A percentile compares a stretch with the other conserved stretches of the same genome.
phyloP scores from a whole-genome alignment of 2,329 filamentous ascomycete species.

The Colletotrichum viniferum region DNA sequence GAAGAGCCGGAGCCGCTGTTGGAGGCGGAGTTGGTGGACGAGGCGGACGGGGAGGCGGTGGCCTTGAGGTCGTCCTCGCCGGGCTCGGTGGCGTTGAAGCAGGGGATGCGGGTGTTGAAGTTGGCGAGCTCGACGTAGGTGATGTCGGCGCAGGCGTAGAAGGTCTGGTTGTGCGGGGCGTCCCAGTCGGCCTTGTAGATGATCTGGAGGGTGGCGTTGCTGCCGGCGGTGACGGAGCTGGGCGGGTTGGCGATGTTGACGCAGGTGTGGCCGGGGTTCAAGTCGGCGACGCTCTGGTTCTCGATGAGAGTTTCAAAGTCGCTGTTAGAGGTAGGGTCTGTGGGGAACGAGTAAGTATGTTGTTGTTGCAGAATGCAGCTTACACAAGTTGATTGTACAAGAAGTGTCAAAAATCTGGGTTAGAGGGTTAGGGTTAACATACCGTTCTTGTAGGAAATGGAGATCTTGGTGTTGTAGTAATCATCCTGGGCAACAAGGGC shows the following conservation, averaged over 20 bases:
- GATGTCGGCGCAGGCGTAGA: constrained; percentile 45
- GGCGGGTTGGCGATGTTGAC: constrained; percentile 34
- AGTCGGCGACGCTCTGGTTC: constrained; percentile 28
- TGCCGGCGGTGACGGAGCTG: constrained; percentile 30
- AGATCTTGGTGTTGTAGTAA: constrained; percentile 53
- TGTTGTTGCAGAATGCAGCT: not conserved
- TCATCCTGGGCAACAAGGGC: constrained; percentile 58
- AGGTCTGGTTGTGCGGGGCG: constrained; percentile 36
- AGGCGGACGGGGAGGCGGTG: constrained; percentile 18
- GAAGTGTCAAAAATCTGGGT: not conserved
- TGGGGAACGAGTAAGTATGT: constrained; percentile 7
- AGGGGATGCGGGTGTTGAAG: constrained; percentile 31
- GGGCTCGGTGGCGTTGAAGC: constrained; percentile 38
- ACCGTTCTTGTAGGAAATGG: constrained; percentile 56
- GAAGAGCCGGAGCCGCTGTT: not conserved
- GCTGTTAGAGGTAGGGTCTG: constrained; percentile 33
- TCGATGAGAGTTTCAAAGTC: constrained; percentile 37
- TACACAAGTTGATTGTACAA: not conserved
- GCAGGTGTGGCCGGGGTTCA: constrained; percentile 45
- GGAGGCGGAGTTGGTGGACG: constrained; percentile 5
- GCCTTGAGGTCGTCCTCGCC: constrained; percentile 26
- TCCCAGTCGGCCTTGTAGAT: constrained; percentile 41
- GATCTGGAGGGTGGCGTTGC: constrained; percentile 45
- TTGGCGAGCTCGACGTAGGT: constrained; percentile 33
- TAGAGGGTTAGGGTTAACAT: constrained; percentile 20